Percentiles rank a stretch among this genome's conserved stretches.
Evolutionary conservation across 2,329 filamentous ascomycete species (phyloP).

Genomic region (Conoideocrella luteorostrata): DNA sequence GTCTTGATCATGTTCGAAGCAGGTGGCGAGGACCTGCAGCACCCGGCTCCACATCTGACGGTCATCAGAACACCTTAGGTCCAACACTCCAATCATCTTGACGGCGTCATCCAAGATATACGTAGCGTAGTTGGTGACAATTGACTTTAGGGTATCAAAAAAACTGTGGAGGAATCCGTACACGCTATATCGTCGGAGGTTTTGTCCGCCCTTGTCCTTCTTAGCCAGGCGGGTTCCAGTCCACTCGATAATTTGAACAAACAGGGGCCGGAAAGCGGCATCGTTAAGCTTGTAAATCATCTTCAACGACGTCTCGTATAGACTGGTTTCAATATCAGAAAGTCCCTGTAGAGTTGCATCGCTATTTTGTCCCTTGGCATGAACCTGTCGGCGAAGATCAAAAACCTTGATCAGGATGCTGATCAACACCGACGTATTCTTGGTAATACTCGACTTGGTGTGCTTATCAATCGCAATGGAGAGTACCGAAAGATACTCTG

Average conservation of each 20-base stretch:
- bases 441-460: slow-evolving; percentile 70
- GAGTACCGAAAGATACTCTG: slow-evolving; percentile 64
- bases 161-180: slow-evolving; percentile 76
- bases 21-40: slow-evolving; percentile 64
- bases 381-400: slow-evolving; percentile 58
- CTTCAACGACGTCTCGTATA: slow-evolving; percentile 70
- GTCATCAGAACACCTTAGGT: slow-evolving; percentile 44
- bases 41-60: slow-evolving; percentile 61
- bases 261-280: slow-evolving; percentile 84
- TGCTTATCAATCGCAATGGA: slow-evolving; percentile 68
- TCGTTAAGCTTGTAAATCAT: slow-evolving; percentile 98
- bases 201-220: slow-evolving; percentile 51
- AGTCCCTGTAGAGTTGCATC: slow-evolving; percentile 42
- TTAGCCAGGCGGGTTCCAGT: slow-evolving; percentile 54
- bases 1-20: slow-evolving; percentile 85
- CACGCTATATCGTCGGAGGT: slow-evolving; percentile 64
- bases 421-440: slow-evolving; percentile 65
- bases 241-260: slow-evolving; percentile 82
- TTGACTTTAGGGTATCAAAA: slow-evolving; percentile 82
- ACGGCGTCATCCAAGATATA: slow-evolving; percentile 75
- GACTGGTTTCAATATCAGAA: slow-evolving; percentile 52
- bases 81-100: slow-evolving; percentile 47
- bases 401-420: slow-evolving; percentile 53
- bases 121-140: slow-evolving; percentile 85
- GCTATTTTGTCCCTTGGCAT: slow-evolving; percentile 38